phyloP scores from a whole-genome alignment of 108 stramenopile species.

The Pseudonitzschia pungens region DNA sequence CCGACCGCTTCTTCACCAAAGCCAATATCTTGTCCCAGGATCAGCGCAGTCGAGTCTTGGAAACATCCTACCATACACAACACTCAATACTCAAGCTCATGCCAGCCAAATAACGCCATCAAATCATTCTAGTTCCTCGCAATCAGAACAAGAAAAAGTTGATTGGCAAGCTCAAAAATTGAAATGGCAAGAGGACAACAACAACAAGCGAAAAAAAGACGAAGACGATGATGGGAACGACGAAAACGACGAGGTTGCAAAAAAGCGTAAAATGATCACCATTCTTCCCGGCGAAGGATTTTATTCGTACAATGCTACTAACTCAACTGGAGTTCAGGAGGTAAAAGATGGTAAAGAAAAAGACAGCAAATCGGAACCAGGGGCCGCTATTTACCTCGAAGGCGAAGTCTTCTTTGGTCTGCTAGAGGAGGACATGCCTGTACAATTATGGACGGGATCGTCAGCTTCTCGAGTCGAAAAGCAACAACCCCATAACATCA shows the following conservation, averaged over 20 bases:
- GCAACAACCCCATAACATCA: conserved; percentile 42
- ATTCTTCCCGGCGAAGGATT: conserved; percentile 27
- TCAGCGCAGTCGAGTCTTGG: not conserved
- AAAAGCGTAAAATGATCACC: conserved; percentile 3
- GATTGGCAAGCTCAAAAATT: conserved; percentile 52
- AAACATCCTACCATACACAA: not conserved
- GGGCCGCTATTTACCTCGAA: conserved; percentile 59
- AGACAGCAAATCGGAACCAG: conserved; percentile 3
- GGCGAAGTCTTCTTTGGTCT: conserved; percentile 55
- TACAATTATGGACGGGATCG: conserved; percentile 78
- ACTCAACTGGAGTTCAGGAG: not conserved
- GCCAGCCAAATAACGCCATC: conserved; percentile 15
- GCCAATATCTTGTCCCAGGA: not conserved
- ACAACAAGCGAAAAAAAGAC: not conserved
- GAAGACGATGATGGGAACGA: conserved; percentile 24
- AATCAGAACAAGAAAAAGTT: conserved; percentile 35
- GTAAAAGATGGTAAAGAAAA: not conserved
- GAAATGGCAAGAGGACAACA: conserved; percentile 23
- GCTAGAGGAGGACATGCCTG: conserved; percentile 80
- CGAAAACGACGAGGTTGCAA: not conserved
- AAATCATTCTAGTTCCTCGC: not conserved
- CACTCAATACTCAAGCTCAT: not conserved
- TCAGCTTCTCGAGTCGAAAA: conserved; percentile 41
- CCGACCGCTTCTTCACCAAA: not conserved
- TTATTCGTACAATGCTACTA: conserved; percentile 18